These are phyloP conservation scores for Alternaria postmessia DNA, from an alignment of 2,329 filamentous ascomycete species.

Conservation along the genomic window DNA sequence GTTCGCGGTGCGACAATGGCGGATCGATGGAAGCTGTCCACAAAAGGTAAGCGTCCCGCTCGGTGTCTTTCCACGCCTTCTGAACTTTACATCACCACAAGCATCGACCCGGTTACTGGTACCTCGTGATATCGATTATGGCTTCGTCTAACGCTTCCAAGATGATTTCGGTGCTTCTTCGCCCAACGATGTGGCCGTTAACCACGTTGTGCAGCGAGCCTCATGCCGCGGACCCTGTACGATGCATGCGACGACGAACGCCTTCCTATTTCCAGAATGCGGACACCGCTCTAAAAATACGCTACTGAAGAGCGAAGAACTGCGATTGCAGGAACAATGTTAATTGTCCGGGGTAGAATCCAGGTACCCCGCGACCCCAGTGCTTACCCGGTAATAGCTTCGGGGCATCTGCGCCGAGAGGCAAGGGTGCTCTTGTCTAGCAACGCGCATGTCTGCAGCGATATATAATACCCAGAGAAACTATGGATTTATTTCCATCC, in stretches of 20 bases:
- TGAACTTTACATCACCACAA: neutral
- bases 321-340: slow-evolving; percentile 39
- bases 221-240: neutral
- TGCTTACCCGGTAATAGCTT: slow-evolving; percentile 20
- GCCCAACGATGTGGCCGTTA: neutral
- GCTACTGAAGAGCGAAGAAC: slow-evolving; percentile 10
- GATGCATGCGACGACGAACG: slow-evolving; percentile 1
- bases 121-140: neutral
- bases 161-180: slow-evolving; percentile 6
- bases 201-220: slow-evolving; percentile 2
- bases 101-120: slow-evolving; percentile 10
- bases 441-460: neutral
- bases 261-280: slow-evolving; percentile 26
- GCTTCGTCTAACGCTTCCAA: neutral
- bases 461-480: slow-evolving; percentile 3
- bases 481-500: neutral
- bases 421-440: neutral
- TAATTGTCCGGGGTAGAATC: slow-evolving; percentile 16
- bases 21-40: neutral
- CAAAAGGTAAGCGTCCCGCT: slow-evolving; percentile 6
- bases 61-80: neutral
- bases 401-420: slow-evolving; percentile 29
- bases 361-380: slow-evolving; percentile 19
- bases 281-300: slow-evolving; percentile 10
- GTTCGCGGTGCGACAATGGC: neutral